These are phyloP conservation scores for Pythium folliculosum DNA, from an alignment of 352 stramenopile species.

Conservation along the genomic window DNA sequence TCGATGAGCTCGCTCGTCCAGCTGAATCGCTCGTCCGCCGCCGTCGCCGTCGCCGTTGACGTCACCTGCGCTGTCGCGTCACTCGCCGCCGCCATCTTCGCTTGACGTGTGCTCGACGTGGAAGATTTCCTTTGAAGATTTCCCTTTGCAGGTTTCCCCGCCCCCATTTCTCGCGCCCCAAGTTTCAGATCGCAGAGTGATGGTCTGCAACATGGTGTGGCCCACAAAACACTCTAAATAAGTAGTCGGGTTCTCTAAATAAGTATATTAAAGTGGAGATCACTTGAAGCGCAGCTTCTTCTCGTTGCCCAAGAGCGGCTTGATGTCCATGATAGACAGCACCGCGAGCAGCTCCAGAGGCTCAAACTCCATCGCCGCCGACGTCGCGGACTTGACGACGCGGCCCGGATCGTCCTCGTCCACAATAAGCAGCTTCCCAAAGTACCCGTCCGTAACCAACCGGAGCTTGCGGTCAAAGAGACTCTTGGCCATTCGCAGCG, in stretches of 20 bases:
- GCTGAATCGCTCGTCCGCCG: conserved; percentile 20
- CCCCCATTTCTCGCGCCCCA: too few relatives aligned
- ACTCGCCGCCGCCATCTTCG: neutral
- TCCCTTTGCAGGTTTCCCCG: conserved; percentile 10
- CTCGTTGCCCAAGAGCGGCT: conserved; percentile 32
- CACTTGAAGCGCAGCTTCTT: conserved; percentile 16
- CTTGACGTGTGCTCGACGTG: neutral
- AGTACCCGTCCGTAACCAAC: conserved; percentile 8
- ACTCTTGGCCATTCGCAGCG: neutral
- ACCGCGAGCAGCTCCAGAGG: conserved; percentile 31
- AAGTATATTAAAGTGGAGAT: neutral
- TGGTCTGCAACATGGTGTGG: neutral
- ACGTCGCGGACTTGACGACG: conserved; percentile 10
- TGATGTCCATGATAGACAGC: conserved; percentile 41
- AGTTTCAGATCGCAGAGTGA: too few relatives aligned
- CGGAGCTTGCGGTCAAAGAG: conserved; percentile 13
- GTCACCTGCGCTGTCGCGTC: neutral
- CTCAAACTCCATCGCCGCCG: conserved; percentile 26
- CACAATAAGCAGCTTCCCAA: conserved; percentile 5
- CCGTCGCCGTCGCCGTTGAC: neutral
- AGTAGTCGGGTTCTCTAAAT: too few relatives aligned
- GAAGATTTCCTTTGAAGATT: conserved; percentile 14
- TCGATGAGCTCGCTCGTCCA: conserved; percentile 25
- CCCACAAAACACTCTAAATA: neutral
- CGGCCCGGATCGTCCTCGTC: conserved; percentile 11